Evolutionary conservation across 108 stramenopile species (phyloP).

Genomic region (Fragilariopsis cylindrus): DNA sequence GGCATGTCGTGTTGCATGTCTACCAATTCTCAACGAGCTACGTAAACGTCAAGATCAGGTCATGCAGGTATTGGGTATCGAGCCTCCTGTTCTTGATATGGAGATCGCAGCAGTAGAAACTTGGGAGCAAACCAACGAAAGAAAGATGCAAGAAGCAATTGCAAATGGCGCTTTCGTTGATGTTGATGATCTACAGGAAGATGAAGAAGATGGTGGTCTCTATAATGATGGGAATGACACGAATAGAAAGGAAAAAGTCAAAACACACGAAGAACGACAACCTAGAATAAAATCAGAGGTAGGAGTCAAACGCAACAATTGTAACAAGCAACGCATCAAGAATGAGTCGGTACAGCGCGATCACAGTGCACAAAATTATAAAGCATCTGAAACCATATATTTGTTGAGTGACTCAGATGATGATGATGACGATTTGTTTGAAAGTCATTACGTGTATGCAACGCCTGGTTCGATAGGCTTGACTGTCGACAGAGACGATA

Average conservation of each 20-base stretch:
- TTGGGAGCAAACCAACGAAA: slow-evolving; percentile 32
- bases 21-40: slow-evolving; percentile 42
- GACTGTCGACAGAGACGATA: not conserved
- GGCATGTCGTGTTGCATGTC: slow-evolving; percentile 29
- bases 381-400: not conserved
- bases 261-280: too few relatives aligned
- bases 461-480: not conserved
- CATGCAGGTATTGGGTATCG: slow-evolving; percentile 40
- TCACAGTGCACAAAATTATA: too few relatives aligned
- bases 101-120: slow-evolving; percentile 49
- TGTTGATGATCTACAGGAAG: not conserved
- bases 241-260: too few relatives aligned
- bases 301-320: too few relatives aligned
- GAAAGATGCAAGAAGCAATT: slow-evolving; percentile 39
- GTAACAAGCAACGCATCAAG: too few relatives aligned
- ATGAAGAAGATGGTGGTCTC: too few relatives aligned
- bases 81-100: slow-evolving; percentile 42
- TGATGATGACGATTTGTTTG: not conserved
- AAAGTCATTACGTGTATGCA: not conserved
- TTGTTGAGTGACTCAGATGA: not conserved
- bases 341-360: too few relatives aligned
- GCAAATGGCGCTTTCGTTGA: slow-evolving; percentile 37
- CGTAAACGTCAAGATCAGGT: slow-evolving; percentile 20
- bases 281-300: too few relatives aligned
- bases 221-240: too few relatives aligned